Percentiles rank a stretch among this genome's conserved stretches.
Conservation (phyloP, 179 eudicot species). For the Sideroxylon spinosum region DNA sequence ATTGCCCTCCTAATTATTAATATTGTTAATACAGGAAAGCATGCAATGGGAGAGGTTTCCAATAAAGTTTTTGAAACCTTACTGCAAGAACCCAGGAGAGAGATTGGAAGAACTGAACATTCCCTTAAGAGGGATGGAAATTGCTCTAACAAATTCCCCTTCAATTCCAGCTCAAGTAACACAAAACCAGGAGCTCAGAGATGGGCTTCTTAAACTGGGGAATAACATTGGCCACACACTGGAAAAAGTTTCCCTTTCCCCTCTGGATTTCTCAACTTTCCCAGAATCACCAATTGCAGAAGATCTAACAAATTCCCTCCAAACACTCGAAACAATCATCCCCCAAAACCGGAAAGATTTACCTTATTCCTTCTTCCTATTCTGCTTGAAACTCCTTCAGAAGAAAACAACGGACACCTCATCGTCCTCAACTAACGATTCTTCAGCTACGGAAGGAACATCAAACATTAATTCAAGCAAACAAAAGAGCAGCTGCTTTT, state of each 20-base stretch:
- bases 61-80: conserved; percentile 35
- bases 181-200: conserved; percentile 31
- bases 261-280: conserved; percentile 38
- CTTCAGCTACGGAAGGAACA: conserved; percentile 17
- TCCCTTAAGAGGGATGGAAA: conserved; percentile 63
- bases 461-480: conserved; percentile 17
- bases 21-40: conserved; percentile 44
- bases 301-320: conserved; percentile 30
- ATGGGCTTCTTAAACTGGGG: conserved; percentile 28
- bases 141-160: conserved; percentile 41
- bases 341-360: conserved; percentile 38
- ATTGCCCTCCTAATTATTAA: too few relatives aligned
- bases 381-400: conserved; percentile 61
- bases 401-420: conserved; percentile 32
- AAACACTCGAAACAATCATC: conserved; percentile 33
- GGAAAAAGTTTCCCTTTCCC: conserved; percentile 31
- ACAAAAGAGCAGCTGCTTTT: conserved; percentile 25
- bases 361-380: conserved; percentile 60
- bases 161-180: conserved; percentile 22
- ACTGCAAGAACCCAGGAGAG: conserved; percentile 49
- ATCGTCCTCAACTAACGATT: not conserved
- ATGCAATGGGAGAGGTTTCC: conserved; percentile 68
- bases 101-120: conserved; percentile 46
- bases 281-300: conserved; percentile 50
- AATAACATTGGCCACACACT: conserved; percentile 33